A percentile compares a stretch with the other conserved stretches of the same genome.
phyloP scores from a whole-genome alignment of 2,329 filamentous ascomycete genomes.

The Verticillium alfalfae region DNA sequence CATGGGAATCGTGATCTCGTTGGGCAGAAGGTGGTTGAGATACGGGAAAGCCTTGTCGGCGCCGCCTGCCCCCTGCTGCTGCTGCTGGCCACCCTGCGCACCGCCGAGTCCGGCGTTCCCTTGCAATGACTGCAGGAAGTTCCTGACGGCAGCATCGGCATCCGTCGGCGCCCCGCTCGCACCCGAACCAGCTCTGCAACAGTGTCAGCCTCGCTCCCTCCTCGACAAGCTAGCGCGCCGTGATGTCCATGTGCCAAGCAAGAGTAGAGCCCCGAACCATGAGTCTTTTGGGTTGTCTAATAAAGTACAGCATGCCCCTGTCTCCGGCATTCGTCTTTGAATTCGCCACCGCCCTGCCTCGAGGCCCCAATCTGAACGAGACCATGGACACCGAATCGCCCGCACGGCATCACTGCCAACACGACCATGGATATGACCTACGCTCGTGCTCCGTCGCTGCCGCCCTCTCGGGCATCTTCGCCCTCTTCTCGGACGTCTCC shows the following conservation, averaged over 20 bases:
- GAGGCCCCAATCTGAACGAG: neutral
- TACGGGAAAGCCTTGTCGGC: constrained; percentile 67
- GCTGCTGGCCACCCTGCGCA: constrained; percentile 21
- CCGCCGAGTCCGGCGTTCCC: constrained; percentile 40
- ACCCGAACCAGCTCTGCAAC: neutral
- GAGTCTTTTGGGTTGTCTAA: constrained; percentile 1
- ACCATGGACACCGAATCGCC: neutral
- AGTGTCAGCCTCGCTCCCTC: neutral
- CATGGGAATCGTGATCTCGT: constrained; percentile 71
- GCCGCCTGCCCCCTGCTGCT: constrained; percentile 20
- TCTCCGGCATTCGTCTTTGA: neutral
- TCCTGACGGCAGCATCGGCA: constrained; percentile 74
- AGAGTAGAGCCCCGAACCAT: constrained; percentile 2
- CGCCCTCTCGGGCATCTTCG: constrained; percentile 80
- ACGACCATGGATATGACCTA: constrained; percentile 61
- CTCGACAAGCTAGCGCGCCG: neutral
- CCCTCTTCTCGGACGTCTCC: constrained; percentile 91
- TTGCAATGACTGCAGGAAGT: constrained; percentile 80
- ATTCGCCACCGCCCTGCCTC: neutral
- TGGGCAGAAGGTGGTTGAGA: constrained; percentile 77
- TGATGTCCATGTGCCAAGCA: constrained; percentile 1
- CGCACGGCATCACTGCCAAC: neutral
- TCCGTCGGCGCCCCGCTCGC: constrained; percentile 35
- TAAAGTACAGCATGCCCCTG: neutral
- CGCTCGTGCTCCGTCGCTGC: constrained; percentile 97